These are phyloP conservation scores for Venturia nashicola DNA, from an alignment of 2,329 filamentous ascomycete genomes.

Conservation along the genomic window DNA sequence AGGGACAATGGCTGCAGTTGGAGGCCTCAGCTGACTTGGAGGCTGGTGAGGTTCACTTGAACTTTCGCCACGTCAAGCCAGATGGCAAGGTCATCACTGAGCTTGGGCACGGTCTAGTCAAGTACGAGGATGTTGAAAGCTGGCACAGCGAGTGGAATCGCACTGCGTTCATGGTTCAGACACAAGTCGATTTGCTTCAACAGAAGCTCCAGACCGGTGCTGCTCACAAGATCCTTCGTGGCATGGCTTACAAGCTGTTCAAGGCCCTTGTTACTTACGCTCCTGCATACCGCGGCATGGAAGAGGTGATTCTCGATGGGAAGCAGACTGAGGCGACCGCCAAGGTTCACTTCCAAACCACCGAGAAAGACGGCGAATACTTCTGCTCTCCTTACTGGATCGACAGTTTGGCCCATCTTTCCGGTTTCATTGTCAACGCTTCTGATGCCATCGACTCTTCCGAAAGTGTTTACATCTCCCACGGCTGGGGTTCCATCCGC, in stretches of 20 bases:
- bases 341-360: slow-evolving; percentile 41
- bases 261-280: slow-evolving; percentile 45
- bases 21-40: slow-evolving; percentile 47
- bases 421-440: slow-evolving; percentile 49
- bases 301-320: slow-evolving; percentile 45
- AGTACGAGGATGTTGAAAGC: slow-evolving; percentile 45
- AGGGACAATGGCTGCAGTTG: slow-evolving; percentile 48
- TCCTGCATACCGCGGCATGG: slow-evolving; percentile 44
- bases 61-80: slow-evolving; percentile 45
- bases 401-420: slow-evolving; percentile 44
- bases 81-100: slow-evolving; percentile 46
- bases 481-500: slow-evolving; percentile 49
- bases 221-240: slow-evolving; percentile 61
- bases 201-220: slow-evolving; percentile 52
- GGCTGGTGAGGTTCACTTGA: slow-evolving; percentile 41
- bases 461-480: slow-evolving; percentile 48
- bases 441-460: slow-evolving; percentile 46
- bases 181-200: slow-evolving; percentile 51
- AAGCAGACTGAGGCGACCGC: slow-evolving; percentile 44
- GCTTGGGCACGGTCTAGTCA: slow-evolving; percentile 50
- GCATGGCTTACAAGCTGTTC: slow-evolving; percentile 67
- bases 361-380: slow-evolving; percentile 41
- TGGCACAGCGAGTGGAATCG: slow-evolving; percentile 57
- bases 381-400: slow-evolving; percentile 49
- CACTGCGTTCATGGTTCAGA: slow-evolving; percentile 46